Evolutionary conservation across 306 rosid genomes (phyloP).

Genomic region (barrel medic (Medicago truncatula)): DNA sequence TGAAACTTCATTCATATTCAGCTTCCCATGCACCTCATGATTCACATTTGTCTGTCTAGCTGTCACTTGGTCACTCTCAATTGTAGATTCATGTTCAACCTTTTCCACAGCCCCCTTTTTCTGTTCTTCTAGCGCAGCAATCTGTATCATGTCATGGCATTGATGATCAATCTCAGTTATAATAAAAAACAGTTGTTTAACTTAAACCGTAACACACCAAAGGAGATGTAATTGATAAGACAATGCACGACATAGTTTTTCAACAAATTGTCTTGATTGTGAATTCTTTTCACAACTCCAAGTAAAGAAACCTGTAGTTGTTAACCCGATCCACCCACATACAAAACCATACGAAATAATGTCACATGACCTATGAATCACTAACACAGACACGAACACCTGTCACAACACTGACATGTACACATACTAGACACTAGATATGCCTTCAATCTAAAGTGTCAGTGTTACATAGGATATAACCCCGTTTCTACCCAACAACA

Average conservation of each 20-base stretch:
- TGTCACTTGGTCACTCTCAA: constrained; percentile 45
- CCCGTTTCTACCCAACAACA: not conserved
- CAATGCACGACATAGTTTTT: constrained; percentile 7
- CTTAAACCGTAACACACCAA: not conserved
- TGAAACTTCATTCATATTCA: constrained; percentile 51
- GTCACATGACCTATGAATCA: not conserved
- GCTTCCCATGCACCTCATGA: constrained; percentile 45
- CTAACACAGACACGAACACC: not conserved
- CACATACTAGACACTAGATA: not conserved
- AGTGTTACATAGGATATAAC: not conserved
- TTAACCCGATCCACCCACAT: constrained; percentile 9
- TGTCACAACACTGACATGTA: no score
- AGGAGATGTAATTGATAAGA: constrained; percentile 19
- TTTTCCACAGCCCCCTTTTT: constrained; percentile 54
- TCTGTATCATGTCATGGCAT: constrained; percentile 54
- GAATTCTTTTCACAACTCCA: constrained; percentile 27
- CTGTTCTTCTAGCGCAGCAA: constrained; percentile 81
- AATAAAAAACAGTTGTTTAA: constrained; percentile 1
- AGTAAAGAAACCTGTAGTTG: constrained; percentile 12
- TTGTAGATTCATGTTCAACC: constrained; percentile 46
- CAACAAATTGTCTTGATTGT: not conserved
- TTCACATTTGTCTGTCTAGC: constrained; percentile 38
- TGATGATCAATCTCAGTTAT: constrained; percentile 28
- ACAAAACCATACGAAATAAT: constrained; percentile 24
- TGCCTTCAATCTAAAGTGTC: not conserved